Conservation (phyloP, 2,329 filamentous ascomycete species). For the Chalaropsis ovoidea region DNA sequence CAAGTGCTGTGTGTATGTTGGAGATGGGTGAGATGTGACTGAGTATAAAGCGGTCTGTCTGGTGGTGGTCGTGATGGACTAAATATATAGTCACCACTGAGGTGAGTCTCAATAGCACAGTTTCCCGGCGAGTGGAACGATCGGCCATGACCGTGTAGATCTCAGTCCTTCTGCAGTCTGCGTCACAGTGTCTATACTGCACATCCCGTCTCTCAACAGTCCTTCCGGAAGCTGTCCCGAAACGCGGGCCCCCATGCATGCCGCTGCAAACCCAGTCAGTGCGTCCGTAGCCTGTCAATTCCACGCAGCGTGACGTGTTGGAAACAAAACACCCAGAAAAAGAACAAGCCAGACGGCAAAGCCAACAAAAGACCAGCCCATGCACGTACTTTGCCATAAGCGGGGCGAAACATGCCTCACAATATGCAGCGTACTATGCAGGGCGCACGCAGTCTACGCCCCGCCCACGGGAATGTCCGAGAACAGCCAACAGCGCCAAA, state of each 20-base stretch:
- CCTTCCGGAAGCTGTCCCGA: neutral
- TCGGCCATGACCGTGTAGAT: neutral
- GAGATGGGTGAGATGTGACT: too few species aligned
- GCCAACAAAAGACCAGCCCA: neutral
- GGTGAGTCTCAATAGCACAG: neutral
- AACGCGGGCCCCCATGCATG: neutral
- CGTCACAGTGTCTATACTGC: too few species aligned
- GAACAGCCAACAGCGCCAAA: neutral
- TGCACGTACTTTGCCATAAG: neutral
- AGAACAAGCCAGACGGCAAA: neutral
- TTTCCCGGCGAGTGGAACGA: neutral
- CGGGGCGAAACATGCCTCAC: neutral
- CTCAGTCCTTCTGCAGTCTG: neutral
- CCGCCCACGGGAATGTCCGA: neutral
- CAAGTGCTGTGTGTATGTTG: neutral
- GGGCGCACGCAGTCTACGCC: neutral
- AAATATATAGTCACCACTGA: neutral
- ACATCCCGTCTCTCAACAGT: too few species aligned
- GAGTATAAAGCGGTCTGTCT: neutral
- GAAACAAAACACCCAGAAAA: neutral
- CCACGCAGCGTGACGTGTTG: neutral
- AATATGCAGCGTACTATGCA: neutral
- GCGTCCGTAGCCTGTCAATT: neutral
- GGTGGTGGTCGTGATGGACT: neutral
- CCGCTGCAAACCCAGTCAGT: neutral